Base-by-base conservation (phyloP, 768 basidiomycete species). In the Calocera viscosa region DNA sequence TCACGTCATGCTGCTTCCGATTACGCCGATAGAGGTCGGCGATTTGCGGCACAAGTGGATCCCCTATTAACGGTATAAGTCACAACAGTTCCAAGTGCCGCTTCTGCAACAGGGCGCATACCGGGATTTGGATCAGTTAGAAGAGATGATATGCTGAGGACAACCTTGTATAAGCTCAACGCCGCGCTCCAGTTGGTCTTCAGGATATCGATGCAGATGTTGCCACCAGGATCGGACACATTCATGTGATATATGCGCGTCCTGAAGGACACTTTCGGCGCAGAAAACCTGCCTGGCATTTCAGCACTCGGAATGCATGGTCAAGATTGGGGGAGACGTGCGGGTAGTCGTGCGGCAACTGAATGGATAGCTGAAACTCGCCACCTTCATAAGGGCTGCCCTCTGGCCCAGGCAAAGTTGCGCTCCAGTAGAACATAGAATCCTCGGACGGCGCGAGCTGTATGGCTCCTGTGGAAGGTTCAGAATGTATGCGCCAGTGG, bases 141-240 rank as follows among this genome's bases (percentile, higher is more conserved):
- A 12, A 97, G 83, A 0, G 92, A 94, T 0, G 92, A 94, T 2
- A 97, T 82, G 30, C 92, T 94, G 22, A 97, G 84, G 76, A 97
- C 87, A 72, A 95, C 90, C 79, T 97, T 96, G 81, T 90, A 94
- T 63, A 97, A 80, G 1, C 92, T 94, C 24, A 97, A 77, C 1
- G 94, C 94, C 7, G 94, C 94, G 0, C 91, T 94, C 94, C 94
- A 97, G 72, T 91, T 89, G 72, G 86, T 83, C 78, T 97, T 96
- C 67, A 97, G 82, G 64, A 95, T 91, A 77, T 96, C 90, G 70
- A 93, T 89, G 73, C 90, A 92, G 65, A 91, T 87, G 70, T 81
- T 82, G 17, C 70, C 68, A 8, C 63, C 34, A 12, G 66, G 47
- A 47, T 47, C 47, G 28, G 66, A 60, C 26, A 75, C 82, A 39